These are phyloP conservation scores for Ceratocystis alfenasii DNA, from an alignment of 2,329 filamentous ascomycete species.

Conservation along the genomic window DNA sequence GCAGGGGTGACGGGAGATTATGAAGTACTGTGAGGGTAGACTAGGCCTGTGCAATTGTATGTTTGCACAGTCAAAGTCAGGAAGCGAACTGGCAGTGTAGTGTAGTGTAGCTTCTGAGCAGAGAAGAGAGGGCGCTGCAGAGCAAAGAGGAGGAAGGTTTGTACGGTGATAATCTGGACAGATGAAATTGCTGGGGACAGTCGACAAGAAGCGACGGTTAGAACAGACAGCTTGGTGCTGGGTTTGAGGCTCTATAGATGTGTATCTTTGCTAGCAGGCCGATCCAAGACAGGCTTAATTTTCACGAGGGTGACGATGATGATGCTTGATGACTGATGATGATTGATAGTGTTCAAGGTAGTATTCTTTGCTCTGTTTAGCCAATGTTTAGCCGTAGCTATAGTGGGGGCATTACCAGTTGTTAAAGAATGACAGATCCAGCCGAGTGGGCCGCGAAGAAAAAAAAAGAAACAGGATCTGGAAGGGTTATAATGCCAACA, in stretches of 20 bases:
- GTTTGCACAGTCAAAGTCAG: constrained; percentile 13
- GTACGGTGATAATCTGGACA: neutral
- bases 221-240: neutral
- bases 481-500: too few relatives aligned
- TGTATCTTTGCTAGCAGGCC: neutral
- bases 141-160: neutral
- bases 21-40: neutral
- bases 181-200: too few relatives aligned
- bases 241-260: neutral
- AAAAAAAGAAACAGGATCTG: neutral
- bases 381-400: neutral
- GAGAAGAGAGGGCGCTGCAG: neutral
- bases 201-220: neutral
- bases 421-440: too few relatives aligned
- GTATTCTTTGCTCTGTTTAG: neutral
- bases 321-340: neutral
- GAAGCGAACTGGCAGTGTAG: constrained; percentile 1
- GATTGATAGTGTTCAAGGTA: neutral
- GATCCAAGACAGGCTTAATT: neutral
- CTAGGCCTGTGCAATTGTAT: constrained; percentile 10
- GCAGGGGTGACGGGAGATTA: neutral
- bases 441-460: neutral
- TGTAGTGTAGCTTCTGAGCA: neutral
- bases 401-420: neutral
- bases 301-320: neutral